Evolutionary conservation across 164 flowering plant species (phyloP).

Genomic region (Taxillus chinensis): DNA sequence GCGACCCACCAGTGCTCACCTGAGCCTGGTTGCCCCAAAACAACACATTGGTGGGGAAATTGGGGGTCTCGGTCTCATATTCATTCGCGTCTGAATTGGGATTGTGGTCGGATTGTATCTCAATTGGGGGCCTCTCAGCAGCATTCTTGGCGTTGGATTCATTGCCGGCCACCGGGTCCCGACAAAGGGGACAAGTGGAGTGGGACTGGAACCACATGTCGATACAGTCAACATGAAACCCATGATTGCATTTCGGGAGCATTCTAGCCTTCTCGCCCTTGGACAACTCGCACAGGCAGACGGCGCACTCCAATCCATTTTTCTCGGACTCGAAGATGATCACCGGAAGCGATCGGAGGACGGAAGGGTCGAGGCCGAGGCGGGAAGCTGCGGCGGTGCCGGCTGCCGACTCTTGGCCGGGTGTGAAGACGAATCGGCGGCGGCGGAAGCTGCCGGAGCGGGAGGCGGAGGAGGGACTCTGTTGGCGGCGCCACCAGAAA

Average conservation of each 20-base stretch:
- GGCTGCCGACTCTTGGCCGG: conserved; percentile 20
- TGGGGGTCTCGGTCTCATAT: conserved; percentile 19
- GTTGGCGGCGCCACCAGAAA: conserved; percentile 43
- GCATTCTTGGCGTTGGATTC: background rate
- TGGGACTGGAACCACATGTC: conserved; percentile 91
- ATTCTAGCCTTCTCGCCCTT: conserved; percentile 56
- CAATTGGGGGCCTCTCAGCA: background rate
- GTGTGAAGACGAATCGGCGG: conserved; percentile 44
- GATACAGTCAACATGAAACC: conserved; percentile 73
- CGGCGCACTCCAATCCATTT: conserved; percentile 65
- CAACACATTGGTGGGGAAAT: conserved; percentile 60
- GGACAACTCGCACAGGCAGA: conserved; percentile 52
- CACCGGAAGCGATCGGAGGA: conserved; percentile 44
- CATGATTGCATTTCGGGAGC: conserved; percentile 67
- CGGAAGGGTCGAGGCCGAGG: conserved; percentile 44
- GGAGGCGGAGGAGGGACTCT: conserved; percentile 9
- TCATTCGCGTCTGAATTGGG: conserved; percentile 1
- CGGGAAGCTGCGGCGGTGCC: conserved; percentile 8
- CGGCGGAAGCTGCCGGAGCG: conserved; percentile 15
- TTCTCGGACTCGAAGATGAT: conserved; percentile 23
- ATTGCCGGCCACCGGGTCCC: conserved; percentile 27
- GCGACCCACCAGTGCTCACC: conserved; percentile 25
- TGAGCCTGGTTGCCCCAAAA: conserved; percentile 59
- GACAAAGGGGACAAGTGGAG: conserved; percentile 73
- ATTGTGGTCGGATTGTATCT: background rate